Evolutionary conservation across 2,329 filamentous ascomycete genomes (phyloP).

Genomic region (Trichoderma sp.): DNA sequence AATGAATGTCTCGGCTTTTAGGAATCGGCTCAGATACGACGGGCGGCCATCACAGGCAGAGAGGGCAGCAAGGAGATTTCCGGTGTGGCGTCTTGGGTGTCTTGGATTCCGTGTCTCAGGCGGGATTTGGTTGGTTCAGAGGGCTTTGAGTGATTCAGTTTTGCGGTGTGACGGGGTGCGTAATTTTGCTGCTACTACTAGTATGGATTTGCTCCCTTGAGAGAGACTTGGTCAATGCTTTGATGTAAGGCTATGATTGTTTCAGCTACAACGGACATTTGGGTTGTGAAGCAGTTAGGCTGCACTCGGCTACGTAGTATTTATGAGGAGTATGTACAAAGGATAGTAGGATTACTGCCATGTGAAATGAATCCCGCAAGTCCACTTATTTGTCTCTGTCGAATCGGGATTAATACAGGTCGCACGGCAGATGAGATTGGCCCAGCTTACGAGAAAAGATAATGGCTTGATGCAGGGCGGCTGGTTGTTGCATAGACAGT

Average conservation of each 20-base stretch:
- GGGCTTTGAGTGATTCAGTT: neutral
- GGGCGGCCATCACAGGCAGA: neutral
- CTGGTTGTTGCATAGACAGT: neutral
- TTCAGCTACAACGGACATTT: neutral
- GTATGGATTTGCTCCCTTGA: neutral
- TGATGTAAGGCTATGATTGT: neutral
- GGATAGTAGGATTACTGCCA: neutral
- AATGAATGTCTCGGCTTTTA: neutral
- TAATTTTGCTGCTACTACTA: neutral
- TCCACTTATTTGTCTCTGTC: neutral
- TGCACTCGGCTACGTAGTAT: neutral
- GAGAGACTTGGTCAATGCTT: neutral
- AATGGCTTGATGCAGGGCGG: neutral
- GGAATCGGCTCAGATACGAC: neutral
- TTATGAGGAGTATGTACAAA: neutral
- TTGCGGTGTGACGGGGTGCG: neutral
- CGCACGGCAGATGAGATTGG: neutral
- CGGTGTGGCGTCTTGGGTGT: neutral
- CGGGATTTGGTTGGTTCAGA: neutral
- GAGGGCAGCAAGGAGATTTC: neutral
- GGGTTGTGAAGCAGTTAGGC: neutral
- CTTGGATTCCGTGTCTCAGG: neutral
- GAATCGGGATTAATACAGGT: neutral
- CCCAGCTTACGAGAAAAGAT: neutral
- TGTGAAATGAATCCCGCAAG: too few relatives aligned